Conservation (phyloP, 2,329 filamentous ascomycete species). For the Mycosphaerella arachidis region DNA sequence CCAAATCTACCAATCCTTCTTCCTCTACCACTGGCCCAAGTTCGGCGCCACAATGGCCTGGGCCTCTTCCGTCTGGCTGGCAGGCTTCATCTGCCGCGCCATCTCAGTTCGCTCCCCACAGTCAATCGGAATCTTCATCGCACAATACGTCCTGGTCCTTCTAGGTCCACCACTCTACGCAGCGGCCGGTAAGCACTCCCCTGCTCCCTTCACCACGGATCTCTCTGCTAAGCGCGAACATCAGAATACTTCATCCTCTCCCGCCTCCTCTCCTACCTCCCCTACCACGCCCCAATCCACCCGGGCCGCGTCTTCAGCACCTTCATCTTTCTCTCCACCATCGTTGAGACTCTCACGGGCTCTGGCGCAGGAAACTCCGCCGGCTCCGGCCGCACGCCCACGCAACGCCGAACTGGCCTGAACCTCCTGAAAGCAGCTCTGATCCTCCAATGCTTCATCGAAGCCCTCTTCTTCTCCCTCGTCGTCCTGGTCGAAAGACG, state of each 20-base stretch:
- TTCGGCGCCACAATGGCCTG: slow-evolving; percentile 25
- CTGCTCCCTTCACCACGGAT: background rate
- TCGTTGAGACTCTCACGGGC: slow-evolving; percentile 50
- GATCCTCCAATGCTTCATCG: slow-evolving; percentile 48
- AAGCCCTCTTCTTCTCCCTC: slow-evolving; percentile 47
- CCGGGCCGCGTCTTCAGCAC: slow-evolving; percentile 56
- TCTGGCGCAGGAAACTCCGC: slow-evolving; percentile 48
- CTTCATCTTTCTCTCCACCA: slow-evolving; percentile 50
- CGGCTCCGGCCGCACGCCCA: slow-evolving; percentile 37
- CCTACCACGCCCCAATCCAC: slow-evolving; percentile 55
- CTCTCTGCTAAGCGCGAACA: slow-evolving; percentile 40
- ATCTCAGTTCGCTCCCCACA: slow-evolving; percentile 50
- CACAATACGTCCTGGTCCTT: slow-evolving; percentile 38
- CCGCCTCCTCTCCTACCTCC: slow-evolving; percentile 57
- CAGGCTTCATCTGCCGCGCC: slow-evolving; percentile 53
- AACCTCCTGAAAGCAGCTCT: slow-evolving; percentile 48
- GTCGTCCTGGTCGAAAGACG: slow-evolving; percentile 42
- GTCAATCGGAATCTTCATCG: slow-evolving; percentile 39
- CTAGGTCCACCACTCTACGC: slow-evolving; percentile 54
- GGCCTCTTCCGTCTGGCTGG: slow-evolving; percentile 33
- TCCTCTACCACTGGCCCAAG: slow-evolving; percentile 23
- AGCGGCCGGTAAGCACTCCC: slow-evolving; percentile 35
- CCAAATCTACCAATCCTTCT: slow-evolving; percentile 52
- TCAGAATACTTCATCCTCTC: slow-evolving; percentile 60
- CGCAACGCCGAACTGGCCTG: slow-evolving; percentile 40